phyloP scores from a whole-genome alignment of 1,139 yeast genomes.

The Pichia sp. region DNA sequence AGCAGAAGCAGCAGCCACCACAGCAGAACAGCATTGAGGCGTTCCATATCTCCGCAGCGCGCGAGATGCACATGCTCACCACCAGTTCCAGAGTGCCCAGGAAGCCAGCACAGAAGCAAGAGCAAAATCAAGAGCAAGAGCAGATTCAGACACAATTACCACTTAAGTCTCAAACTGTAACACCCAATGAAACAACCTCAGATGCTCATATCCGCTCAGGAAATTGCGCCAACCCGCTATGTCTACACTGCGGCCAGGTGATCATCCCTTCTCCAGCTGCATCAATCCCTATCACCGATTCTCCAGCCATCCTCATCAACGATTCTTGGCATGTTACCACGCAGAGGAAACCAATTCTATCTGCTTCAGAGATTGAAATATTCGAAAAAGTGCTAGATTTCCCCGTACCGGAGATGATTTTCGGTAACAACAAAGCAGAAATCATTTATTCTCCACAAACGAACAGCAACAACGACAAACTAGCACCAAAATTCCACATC shows the following conservation, averaged over 20 bases:
- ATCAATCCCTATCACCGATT: conserved; percentile 50
- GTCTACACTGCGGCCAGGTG: conserved; percentile 60
- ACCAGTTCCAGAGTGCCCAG: too few species aligned
- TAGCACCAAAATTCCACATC: conserved; percentile 28
- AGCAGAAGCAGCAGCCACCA: too few species aligned
- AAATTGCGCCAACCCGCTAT: too few species aligned
- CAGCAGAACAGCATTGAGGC: too few species aligned
- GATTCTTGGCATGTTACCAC: conserved; percentile 73
- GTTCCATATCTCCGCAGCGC: too few species aligned
- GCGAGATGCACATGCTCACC: too few species aligned
- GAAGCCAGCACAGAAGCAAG: too few species aligned
- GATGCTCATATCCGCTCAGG: too few species aligned
- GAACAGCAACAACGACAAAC: conserved; percentile 2
- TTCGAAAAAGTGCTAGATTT: conserved; percentile 58
- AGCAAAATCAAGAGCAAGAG: too few species aligned
- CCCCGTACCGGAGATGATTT: conserved; percentile 96
- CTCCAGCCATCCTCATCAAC: conserved; percentile 43
- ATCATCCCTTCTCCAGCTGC: conserved; percentile 71
- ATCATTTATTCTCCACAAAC: conserved; percentile 27
- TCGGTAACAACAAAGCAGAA: conserved; percentile 76
- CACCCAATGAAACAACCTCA: too few species aligned
- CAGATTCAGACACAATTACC: too few species aligned
- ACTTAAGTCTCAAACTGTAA: too few species aligned
- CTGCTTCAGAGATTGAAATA: conserved; percentile 64
- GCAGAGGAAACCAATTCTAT: conserved; percentile 68